phyloP scores from a whole-genome alignment of 2,329 filamentous ascomycete genomes.

The Botrytis aclada region DNA sequence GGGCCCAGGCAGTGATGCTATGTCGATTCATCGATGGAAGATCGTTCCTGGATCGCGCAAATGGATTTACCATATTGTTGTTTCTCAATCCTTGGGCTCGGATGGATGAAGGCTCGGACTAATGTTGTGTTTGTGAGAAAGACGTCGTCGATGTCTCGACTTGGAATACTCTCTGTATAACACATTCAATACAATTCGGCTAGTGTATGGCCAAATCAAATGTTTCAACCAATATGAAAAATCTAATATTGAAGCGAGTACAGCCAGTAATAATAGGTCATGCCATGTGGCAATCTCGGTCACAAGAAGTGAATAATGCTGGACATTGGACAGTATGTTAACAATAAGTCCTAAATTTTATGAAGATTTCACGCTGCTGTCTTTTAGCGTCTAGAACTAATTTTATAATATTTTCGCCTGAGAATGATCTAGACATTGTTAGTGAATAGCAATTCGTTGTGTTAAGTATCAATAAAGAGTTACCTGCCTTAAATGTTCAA shows the following conservation, averaged over 20 bases:
- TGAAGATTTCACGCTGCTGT: background rate
- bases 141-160: background rate
- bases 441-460: background rate
- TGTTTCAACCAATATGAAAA: background rate
- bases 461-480: background rate
- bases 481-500: background rate
- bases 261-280: background rate
- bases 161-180: no score
- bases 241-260: background rate
- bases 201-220: background rate
- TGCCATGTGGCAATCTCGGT: background rate
- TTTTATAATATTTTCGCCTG: background rate
- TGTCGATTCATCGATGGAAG: background rate
- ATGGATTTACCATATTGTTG: background rate
- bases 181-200: background rate
- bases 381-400: background rate
- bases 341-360: background rate
- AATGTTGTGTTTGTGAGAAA: background rate
- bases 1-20: constrained; percentile 4
- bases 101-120: background rate
- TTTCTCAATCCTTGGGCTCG: background rate
- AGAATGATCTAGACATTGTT: background rate
- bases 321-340: background rate
- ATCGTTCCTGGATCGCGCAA: background rate
- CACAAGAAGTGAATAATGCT: background rate